These are phyloP conservation scores for Haberlea rhodopensis DNA, from an alignment of 257 asterid species.

Conservation along the genomic window DNA sequence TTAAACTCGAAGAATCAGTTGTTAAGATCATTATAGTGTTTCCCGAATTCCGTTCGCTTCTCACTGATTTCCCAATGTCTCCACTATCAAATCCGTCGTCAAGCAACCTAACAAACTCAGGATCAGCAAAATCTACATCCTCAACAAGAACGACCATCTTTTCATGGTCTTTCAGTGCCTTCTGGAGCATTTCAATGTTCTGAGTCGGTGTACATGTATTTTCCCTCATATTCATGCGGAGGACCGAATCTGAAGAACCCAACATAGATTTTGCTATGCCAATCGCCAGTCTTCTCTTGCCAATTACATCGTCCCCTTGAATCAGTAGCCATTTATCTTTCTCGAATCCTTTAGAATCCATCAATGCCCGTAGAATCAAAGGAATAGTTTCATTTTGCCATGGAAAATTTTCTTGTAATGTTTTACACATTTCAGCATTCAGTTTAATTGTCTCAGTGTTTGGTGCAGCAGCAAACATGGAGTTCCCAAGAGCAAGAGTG, in stretches of 20 bases:
- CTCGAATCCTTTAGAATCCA: constrained; percentile 21
- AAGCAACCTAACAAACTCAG: constrained; percentile 45
- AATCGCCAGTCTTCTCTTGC: constrained; percentile 55
- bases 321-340: constrained; percentile 49
- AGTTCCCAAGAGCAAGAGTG: constrained; percentile 69
- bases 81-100: constrained; percentile 33
- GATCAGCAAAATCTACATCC: constrained; percentile 51
- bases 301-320: constrained; percentile 61
- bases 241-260: constrained; percentile 56
- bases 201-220: constrained; percentile 17
- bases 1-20: constrained; percentile 25
- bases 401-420: constrained; percentile 57
- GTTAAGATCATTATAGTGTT: constrained; percentile 46
- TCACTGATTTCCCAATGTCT: constrained; percentile 17
- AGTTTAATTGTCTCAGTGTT: constrained; percentile 6
- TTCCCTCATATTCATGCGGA: constrained; percentile 44
- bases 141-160: constrained; percentile 58
- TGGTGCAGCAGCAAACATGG: constrained; percentile 28
- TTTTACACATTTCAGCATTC: constrained; percentile 16
- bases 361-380: constrained; percentile 40
- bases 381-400: constrained; percentile 66
- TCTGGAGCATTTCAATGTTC: constrained; percentile 39
- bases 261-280: constrained; percentile 47
- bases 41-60: constrained; percentile 20
- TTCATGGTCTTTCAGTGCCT: constrained; percentile 39